These are phyloP conservation scores for Aspergillus bombycis DNA, from an alignment of 2,329 filamentous ascomycete genomes.

Conservation along the genomic window DNA sequence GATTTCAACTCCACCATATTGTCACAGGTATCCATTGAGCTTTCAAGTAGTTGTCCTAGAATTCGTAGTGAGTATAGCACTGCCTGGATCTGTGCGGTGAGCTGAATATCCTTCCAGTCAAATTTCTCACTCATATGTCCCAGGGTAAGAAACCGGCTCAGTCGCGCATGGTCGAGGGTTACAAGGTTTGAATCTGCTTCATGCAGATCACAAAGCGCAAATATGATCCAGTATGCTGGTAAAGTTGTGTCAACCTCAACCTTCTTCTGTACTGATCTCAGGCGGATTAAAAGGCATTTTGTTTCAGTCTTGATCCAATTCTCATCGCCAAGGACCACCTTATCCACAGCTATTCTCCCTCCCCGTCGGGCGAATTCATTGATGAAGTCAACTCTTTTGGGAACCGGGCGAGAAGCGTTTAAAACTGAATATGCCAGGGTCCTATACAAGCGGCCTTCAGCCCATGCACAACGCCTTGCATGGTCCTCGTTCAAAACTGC, in stretches of 20 bases:
- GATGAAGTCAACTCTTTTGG: conserved; percentile 25
- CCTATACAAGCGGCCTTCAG: conserved; percentile 54
- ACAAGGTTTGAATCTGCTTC: conserved; percentile 13
- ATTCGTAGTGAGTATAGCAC: conserved; percentile 66
- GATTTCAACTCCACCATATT: conserved; percentile 15
- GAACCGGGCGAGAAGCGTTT: conserved; percentile 37
- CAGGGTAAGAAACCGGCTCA: conserved; percentile 34
- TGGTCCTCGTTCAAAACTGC: conserved; percentile 65
- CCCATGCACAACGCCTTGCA: conserved; percentile 60
- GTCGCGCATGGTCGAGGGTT: conserved; percentile 20
- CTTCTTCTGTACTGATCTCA: conserved; percentile 23
- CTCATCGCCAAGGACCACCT: conserved; percentile 27
- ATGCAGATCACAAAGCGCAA: conserved; percentile 39
- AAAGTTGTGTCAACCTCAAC: conserved; percentile 15
- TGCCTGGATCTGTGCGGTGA: conserved; percentile 63
- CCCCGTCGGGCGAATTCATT: conserved; percentile 43
- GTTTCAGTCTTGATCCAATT: conserved; percentile 24
- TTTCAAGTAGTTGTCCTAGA: conserved; percentile 54
- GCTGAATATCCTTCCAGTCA: conserved; percentile 64
- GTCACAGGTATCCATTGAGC: conserved; percentile 32
- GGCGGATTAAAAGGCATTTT: conserved; percentile 22
- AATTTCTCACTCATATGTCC: conserved; percentile 37
- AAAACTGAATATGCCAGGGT: conserved; percentile 60
- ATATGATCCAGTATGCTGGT: conserved; percentile 37
- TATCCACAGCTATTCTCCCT: conserved; percentile 35